Evolutionary conservation across 2,329 filamentous ascomycete species (phyloP).

Genomic region (Sporothrix euskadiensis): DNA sequence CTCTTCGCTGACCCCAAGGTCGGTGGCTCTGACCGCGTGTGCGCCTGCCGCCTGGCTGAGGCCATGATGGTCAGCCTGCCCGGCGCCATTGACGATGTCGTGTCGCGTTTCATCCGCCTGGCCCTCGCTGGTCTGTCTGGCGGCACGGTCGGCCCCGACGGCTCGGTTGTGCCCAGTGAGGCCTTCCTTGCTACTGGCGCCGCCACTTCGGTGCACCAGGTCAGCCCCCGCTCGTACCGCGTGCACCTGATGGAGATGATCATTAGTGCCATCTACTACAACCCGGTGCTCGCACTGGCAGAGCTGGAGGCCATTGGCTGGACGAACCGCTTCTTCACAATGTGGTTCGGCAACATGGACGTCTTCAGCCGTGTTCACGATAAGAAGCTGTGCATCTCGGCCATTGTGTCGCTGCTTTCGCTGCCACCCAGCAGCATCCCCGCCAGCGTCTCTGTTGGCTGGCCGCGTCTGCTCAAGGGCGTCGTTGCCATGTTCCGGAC

Average conservation of each 20-base stretch:
- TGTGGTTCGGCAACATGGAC: conserved; percentile 97
- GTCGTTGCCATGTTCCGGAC: conserved; percentile 91
- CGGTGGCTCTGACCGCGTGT: conserved; percentile 90
- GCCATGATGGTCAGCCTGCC: conserved; percentile 95
- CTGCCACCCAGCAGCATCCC: conserved; percentile 81
- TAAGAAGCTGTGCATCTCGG: conserved; percentile 96
- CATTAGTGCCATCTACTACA: conserved; percentile 98
- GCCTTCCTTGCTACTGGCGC: conserved; percentile 28
- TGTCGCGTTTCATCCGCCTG: conserved; percentile 84
- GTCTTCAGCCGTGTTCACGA: conserved; percentile 92
- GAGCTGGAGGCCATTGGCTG: conserved; percentile 88
- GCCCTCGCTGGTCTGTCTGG: conserved; percentile 76
- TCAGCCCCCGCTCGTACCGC: conserved; percentile 88
- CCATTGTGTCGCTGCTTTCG: conserved; percentile 82
- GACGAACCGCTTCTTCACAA: conserved; percentile 98
- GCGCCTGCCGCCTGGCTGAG: conserved; percentile 95
- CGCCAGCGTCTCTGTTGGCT: conserved; percentile 88
- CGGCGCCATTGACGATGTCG: conserved; percentile 82
- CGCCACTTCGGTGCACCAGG: conserved; percentile 35
- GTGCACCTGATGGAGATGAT: conserved; percentile 99
- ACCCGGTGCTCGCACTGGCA: conserved; percentile 78
- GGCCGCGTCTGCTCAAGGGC: conserved; percentile 85
- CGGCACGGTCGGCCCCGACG: conserved; percentile 57
- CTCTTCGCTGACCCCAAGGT: conserved; percentile 94
- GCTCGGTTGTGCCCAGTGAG: conserved; percentile 27